Evolutionary conservation across 2,329 filamentous ascomycete species (phyloP).

Genomic region (Fusarium illudens): DNA sequence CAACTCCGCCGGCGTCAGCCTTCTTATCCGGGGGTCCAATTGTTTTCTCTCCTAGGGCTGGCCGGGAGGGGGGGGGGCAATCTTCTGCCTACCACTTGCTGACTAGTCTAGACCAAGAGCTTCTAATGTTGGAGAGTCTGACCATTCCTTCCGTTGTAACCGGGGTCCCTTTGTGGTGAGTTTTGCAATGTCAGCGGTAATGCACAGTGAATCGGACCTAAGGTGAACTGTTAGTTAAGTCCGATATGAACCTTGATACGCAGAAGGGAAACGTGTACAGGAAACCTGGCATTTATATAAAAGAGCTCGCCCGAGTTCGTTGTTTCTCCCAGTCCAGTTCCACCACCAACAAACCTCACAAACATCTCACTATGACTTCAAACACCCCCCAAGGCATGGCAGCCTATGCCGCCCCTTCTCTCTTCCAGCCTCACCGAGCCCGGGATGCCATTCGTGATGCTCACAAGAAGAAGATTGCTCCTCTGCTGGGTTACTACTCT

Average conservation of each 20-base stretch:
- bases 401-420: conserved; percentile 53
- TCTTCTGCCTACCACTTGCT: neutral
- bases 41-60: neutral
- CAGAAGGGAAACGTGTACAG: neutral
- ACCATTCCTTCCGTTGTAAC: neutral
- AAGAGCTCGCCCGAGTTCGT: neutral
- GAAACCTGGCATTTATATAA: neutral
- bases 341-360: neutral
- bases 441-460: conserved; percentile 57
- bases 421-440: conserved; percentile 56
- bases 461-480: conserved; percentile 55
- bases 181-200: neutral
- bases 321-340: neutral
- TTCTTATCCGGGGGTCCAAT: neutral
- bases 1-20: neutral
- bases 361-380: conserved; percentile 5
- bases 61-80: neutral
- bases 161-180: neutral
- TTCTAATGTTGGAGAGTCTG: neutral
- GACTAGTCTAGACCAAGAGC: neutral
- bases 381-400: conserved; percentile 47
- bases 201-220: neutral
- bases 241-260: neutral
- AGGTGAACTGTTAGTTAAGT: neutral
- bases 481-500: conserved; percentile 53